Base-by-base conservation (phyloP, 2,329 filamentous ascomycete species). In the Aspergillus thermomutatus region DNA sequence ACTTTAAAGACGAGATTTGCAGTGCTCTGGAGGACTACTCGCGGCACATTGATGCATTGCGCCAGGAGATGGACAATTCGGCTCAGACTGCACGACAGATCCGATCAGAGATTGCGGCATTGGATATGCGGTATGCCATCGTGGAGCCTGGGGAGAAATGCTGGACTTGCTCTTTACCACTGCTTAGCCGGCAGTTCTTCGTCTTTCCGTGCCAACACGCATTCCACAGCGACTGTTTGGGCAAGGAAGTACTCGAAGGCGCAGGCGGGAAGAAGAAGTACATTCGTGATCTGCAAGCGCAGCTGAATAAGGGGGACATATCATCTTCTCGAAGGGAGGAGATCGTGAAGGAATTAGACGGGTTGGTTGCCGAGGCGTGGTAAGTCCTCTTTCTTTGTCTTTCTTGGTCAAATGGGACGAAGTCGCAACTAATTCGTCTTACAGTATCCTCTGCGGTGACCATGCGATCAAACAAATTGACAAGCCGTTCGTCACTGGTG, bases 1-100 rank as follows among this genome's bases (percentile, higher is more conserved):
- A 97, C 73, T 99, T 99, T 82, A 97, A 97, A 71, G 92, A 97
- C 61, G 94, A 99, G 72, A 97, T 99, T 40, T 99, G 94, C 76
- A 82, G 86, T 0, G 94, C 95, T 1, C 82, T 99, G 1, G 94
- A 99, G 74, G 90, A 95, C 61, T 99, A 99, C 77, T 90, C 87
- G 49, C 88, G 90, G 40, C 91, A 91, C 64, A 99, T 99, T 64
- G 94, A 97, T 68, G 81, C 80, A 1, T 79, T 99, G 41, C 92
- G 92, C 69, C 86, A 88, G 62, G 93, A 97, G 73, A 99, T 99
- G 94, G 94, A 99, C 72, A 91, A 96, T 70, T 91, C 88, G 4
- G 90, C 91, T 9, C 86, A 87, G 59, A 97, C 94, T 14, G 93
- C 94, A 0, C 84, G 87, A 28, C 91, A 96, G 67, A 97, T 99